Evolutionary conservation across 73 alveolate species (phyloP).

Genomic region (Paraurostyla sp.): DNA sequence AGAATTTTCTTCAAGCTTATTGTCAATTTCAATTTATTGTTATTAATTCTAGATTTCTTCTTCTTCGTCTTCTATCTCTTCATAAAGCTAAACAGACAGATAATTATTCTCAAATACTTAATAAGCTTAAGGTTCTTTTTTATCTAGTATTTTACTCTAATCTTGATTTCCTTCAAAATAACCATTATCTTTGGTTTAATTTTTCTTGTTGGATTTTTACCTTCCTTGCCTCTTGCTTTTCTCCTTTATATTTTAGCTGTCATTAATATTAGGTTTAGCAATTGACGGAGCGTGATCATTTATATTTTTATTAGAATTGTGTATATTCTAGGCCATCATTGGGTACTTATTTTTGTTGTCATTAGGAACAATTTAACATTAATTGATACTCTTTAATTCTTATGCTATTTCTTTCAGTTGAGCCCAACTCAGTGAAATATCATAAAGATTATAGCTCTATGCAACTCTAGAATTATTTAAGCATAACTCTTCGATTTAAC

Average conservation of each 20-base stretch:
- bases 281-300: too few species aligned
- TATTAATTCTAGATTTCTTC: not conserved
- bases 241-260: constrained; percentile 44
- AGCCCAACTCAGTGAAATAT: constrained; percentile 19
- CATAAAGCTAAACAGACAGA: constrained; percentile 23
- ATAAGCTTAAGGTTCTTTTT: constrained; percentile 25
- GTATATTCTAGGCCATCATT: too few species aligned
- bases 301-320: too few species aligned
- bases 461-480: constrained; percentile 42
- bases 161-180: too few species aligned
- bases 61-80: constrained; percentile 17
- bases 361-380: not conserved
- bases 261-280: too few species aligned
- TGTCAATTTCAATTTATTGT: too few species aligned
- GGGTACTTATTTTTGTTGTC: not conserved
- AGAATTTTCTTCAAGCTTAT: too few species aligned
- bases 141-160: too few species aligned
- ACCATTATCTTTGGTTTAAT: too few species aligned
- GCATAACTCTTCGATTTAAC: constrained; percentile 9
- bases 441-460: not conserved
- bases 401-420: not conserved
- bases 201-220: constrained; percentile 29
- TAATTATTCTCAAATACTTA: constrained; percentile 54
- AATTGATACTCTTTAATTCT: constrained; percentile 4
- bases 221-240: constrained; percentile 9